phyloP scores from a whole-genome alignment of 805 yeast species.

The Yarrowia osloensis region DNA sequence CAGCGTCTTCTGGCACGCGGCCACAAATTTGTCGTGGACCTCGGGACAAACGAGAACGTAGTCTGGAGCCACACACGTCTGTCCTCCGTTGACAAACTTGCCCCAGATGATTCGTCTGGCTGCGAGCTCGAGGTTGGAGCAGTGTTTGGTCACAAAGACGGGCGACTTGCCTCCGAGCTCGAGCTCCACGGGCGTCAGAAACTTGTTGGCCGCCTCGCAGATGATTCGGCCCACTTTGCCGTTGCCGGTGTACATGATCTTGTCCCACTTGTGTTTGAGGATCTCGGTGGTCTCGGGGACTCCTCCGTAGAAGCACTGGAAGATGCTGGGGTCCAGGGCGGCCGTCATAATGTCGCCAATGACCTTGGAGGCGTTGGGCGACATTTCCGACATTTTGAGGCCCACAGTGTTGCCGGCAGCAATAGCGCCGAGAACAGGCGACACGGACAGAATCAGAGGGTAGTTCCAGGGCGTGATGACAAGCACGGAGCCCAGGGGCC shows the following conservation, averaged over 20 bases:
- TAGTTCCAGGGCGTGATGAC: constrained; percentile 78
- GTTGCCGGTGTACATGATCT: constrained; percentile 85
- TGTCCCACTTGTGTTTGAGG: constrained; percentile 68
- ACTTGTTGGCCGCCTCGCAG: constrained; percentile 77
- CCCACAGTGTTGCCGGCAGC: constrained; percentile 83
- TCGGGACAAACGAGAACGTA: constrained; percentile 67
- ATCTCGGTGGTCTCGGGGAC: constrained; percentile 61
- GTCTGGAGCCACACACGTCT: constrained; percentile 89
- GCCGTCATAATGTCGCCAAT: constrained; percentile 58
- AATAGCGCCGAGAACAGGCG: constrained; percentile 76
- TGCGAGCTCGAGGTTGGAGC: constrained; percentile 37
- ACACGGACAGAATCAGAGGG: constrained; percentile 63
- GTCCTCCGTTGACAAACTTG: constrained; percentile 81
- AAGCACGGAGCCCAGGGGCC: constrained; percentile 62
- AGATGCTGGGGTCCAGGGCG: constrained; percentile 57
- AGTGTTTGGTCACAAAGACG: constrained; percentile 46
- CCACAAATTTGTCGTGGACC: constrained; percentile 55
- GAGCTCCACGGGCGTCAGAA: constrained; percentile 73
- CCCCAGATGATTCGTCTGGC: constrained; percentile 76
- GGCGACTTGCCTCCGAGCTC: constrained; percentile 96
- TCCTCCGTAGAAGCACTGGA: constrained; percentile 72
- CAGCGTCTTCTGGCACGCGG: constrained; percentile 46
- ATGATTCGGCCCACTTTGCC: constrained; percentile 73
- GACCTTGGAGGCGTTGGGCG: constrained; percentile 59
- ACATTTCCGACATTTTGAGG: constrained; percentile 70